phyloP scores from a whole-genome alignment of 2,329 filamentous ascomycete species.

The Pyrenophora tritici-repentis region DNA sequence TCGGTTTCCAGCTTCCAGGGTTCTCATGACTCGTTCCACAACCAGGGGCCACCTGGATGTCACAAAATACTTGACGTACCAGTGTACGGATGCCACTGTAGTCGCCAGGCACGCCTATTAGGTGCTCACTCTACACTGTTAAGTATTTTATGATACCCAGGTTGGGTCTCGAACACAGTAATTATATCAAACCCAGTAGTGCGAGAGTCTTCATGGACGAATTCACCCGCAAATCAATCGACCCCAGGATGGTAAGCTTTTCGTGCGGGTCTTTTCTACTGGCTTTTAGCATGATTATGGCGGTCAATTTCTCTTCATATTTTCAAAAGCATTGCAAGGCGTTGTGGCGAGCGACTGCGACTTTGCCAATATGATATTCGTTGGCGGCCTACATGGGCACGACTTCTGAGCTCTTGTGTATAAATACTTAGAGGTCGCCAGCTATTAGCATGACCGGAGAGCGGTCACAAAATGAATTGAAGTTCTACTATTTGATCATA shows the following conservation, averaged over 20 bases:
- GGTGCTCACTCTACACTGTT: too few relatives aligned
- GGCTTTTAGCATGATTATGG: background rate
- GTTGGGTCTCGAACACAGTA: background rate
- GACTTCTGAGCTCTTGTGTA: too few relatives aligned
- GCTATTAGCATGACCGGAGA: too few relatives aligned
- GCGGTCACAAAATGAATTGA: too few relatives aligned
- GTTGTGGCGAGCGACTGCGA: constrained; percentile 16
- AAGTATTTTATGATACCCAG: too few relatives aligned
- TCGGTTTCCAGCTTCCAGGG: constrained; percentile 56
- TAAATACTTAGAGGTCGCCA: too few relatives aligned
- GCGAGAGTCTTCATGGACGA: background rate
- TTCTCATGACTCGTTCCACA: constrained; percentile 18
- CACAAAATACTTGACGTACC: too few relatives aligned
- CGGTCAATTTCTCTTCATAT: background rate
- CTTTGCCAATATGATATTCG: background rate
- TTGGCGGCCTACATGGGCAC: too few relatives aligned
- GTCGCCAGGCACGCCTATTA: too few relatives aligned
- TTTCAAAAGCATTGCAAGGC: constrained; percentile 27
- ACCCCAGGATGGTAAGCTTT: background rate
- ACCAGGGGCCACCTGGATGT: too few relatives aligned
- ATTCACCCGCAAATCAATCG: background rate
- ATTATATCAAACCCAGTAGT: background rate
- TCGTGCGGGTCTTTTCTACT: background rate
- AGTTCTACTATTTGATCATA: too few relatives aligned
- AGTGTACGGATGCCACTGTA: too few relatives aligned